phyloP scores from a whole-genome alignment of 108 stramenopile species.

The Pseudonitzschia delicatissima region DNA sequence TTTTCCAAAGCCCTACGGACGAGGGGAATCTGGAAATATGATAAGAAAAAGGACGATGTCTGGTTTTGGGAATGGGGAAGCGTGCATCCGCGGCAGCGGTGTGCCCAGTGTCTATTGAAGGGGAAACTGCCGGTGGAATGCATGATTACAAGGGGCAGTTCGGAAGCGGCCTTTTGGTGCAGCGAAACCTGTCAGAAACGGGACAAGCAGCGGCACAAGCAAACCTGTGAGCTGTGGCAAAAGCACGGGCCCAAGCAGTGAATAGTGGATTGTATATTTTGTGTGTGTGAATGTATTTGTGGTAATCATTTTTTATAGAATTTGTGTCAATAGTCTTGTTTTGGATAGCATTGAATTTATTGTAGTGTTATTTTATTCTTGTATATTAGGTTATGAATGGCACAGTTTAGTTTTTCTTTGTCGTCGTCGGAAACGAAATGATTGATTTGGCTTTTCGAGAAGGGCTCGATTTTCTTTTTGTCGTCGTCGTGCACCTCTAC shows the following conservation, averaged over 20 bases:
- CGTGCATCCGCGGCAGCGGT: constrained; percentile 29
- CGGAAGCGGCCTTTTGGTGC: constrained; percentile 27
- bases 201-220: constrained; percentile 31
- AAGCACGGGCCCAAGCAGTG: not conserved
- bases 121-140: constrained; percentile 20
- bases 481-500: too few relatives aligned
- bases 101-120: constrained; percentile 28
- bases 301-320: too few relatives aligned
- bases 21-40: constrained; percentile 30
- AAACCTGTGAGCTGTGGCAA: constrained; percentile 23
- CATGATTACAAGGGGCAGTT: constrained; percentile 13
- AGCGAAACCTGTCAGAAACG: constrained; percentile 27
- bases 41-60: constrained; percentile 27
- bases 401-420: too few relatives aligned
- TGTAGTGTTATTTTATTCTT: too few relatives aligned
- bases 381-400: too few relatives aligned
- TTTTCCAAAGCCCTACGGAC: constrained; percentile 17
- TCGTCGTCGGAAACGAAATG: too few relatives aligned
- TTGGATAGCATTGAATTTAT: too few relatives aligned
- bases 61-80: constrained; percentile 32
- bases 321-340: too few relatives aligned
- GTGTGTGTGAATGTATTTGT: too few relatives aligned
- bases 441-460: too few relatives aligned
- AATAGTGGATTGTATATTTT: too few relatives aligned
- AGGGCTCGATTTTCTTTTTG: too few relatives aligned